Conservation (phyloP, 768 basidiomycete species). For the Phylloporus sp. region DNA sequence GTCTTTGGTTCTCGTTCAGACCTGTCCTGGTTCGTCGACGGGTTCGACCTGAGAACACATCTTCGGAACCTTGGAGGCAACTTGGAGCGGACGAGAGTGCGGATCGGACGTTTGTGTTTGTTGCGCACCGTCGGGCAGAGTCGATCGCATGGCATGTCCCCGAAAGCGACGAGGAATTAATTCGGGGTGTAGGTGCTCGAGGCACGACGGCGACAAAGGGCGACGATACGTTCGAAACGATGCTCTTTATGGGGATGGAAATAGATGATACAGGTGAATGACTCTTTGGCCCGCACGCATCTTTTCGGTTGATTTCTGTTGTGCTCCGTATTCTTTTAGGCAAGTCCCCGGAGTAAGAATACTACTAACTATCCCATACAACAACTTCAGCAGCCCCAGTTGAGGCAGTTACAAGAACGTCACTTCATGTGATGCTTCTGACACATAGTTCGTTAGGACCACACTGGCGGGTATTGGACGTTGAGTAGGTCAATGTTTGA, state of each 20-base stretch:
- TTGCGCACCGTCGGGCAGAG: constrained; percentile 51
- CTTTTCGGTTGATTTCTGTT: too few relatives aligned
- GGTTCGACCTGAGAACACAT: neutral
- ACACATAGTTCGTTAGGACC: too few relatives aligned
- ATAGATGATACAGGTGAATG: constrained; percentile 8
- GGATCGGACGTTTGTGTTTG: constrained; percentile 54
- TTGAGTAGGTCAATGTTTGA: too few relatives aligned
- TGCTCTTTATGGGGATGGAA: constrained; percentile 42
- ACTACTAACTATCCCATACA: too few relatives aligned
- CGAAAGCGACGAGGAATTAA: constrained; percentile 45
- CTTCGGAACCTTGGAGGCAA: constrained; percentile 32
- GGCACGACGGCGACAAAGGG: constrained; percentile 41
- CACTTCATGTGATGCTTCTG: too few relatives aligned
- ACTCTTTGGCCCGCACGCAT: too few relatives aligned
- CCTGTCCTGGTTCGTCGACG: constrained; percentile 42
- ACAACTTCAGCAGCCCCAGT: too few relatives aligned
- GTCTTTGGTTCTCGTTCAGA: constrained; percentile 66
- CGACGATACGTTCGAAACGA: constrained; percentile 69
- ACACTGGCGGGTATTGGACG: too few relatives aligned
- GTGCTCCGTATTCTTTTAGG: too few relatives aligned
- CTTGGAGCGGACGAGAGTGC: constrained; percentile 37
- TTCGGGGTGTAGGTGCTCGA: constrained; percentile 52
- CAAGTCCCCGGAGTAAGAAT: too few relatives aligned
- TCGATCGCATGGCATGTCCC: constrained; percentile 58
- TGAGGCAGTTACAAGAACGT: too few relatives aligned